Base-by-base conservation (phyloP, 2,329 filamentous ascomycete species). In the Colletotrichum sp. region DNA sequence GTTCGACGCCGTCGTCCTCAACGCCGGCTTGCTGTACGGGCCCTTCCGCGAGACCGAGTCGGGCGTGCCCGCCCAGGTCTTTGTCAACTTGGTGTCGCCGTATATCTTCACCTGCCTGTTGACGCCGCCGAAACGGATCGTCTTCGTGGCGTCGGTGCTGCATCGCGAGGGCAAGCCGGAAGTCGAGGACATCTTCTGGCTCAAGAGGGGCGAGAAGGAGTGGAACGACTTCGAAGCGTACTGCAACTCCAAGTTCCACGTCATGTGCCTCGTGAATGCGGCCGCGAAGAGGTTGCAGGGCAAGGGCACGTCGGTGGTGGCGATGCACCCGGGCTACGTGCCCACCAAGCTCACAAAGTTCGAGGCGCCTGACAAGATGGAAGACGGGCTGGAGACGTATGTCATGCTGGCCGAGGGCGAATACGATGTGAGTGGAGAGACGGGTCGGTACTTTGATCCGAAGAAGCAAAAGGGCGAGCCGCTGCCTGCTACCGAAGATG, bases 61-160 rank as follows among this genome's bases (percentile, higher is more conserved):
- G 12, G 78, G 69, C 36, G 49, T 80, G 1, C 78, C 79, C 18
- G 78, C 79, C 3, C 70, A 76, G 24, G 76, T 79, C n/a, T 73
- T 77, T n/a, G 78, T 80, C 57, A 80, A 80, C 28, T 32, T 79
- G 5, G 36, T 80, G n/a, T 67, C 79, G 1, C 79, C 79, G 4
- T 80, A 80, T n/a, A 78, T 80, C 28, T 70, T 80, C 28, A 24
- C 79, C 2, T 75, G 69, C 12, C 78, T 80, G 5, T 69, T 80
- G 16, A 76, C 75, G 1, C 74, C 49, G 13, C 79, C 79, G 8
- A 80, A 76, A 63, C 77, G 79, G 7, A 72, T 80, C 12, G 60
- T 77, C 6, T 80, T 73, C 34, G 72, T 80, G 12, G 68, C 74
- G 10, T 80, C 79, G 7, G 32, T 78, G 21, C 75, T 80, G 6